These are phyloP conservation scores for Gossypium laxum DNA, from an alignment of 441 rosid genomes.

Conservation along the genomic window DNA sequence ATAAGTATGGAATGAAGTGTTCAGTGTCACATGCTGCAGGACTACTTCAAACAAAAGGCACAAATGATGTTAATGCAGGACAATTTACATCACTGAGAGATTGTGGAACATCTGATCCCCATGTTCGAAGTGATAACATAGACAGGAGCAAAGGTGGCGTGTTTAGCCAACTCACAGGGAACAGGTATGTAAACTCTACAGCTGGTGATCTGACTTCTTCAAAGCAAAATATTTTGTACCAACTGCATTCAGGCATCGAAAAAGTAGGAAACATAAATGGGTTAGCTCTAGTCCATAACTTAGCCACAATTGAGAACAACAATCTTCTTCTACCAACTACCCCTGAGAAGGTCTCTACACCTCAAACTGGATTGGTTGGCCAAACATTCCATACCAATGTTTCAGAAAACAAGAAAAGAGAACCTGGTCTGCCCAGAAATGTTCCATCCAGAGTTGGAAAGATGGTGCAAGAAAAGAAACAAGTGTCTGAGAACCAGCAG, in stretches of 20 bases:
- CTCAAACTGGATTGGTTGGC: slow-evolving; percentile 21
- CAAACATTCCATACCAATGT: slow-evolving; percentile 16
- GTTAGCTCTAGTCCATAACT: slow-evolving; percentile 20
- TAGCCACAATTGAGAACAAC: slow-evolving; percentile 21
- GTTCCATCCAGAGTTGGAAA: slow-evolving; percentile 22
- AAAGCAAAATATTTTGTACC: slow-evolving; percentile 21
- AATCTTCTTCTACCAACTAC: slow-evolving; percentile 29
- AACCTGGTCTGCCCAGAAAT: slow-evolving; percentile 19
- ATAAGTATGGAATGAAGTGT: slow-evolving; percentile 18
- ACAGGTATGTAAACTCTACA: slow-evolving; percentile 14
- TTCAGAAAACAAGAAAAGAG: slow-evolving; percentile 25
- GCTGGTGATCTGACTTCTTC: slow-evolving; percentile 18
- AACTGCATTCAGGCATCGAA: slow-evolving; percentile 16
- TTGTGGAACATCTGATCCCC: slow-evolving; percentile 17
- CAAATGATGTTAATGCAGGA: slow-evolving; percentile 14
- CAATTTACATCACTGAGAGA: slow-evolving; percentile 20
- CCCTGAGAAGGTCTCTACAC: slow-evolving; percentile 23
- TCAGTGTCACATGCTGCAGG: slow-evolving; percentile 19
- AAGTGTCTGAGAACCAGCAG: slow-evolving; percentile 19
- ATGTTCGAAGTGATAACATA: slow-evolving; percentile 13
- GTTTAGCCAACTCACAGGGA: slow-evolving; percentile 11
- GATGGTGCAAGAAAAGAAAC: slow-evolving; percentile 26
- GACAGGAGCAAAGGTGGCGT: slow-evolving; percentile 9
- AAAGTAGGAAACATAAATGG: slow-evolving; percentile 20
- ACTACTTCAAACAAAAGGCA: slow-evolving; percentile 22